Conservation (phyloP, 164 flowering plant species). For the Vitis rotundifolia region DNA sequence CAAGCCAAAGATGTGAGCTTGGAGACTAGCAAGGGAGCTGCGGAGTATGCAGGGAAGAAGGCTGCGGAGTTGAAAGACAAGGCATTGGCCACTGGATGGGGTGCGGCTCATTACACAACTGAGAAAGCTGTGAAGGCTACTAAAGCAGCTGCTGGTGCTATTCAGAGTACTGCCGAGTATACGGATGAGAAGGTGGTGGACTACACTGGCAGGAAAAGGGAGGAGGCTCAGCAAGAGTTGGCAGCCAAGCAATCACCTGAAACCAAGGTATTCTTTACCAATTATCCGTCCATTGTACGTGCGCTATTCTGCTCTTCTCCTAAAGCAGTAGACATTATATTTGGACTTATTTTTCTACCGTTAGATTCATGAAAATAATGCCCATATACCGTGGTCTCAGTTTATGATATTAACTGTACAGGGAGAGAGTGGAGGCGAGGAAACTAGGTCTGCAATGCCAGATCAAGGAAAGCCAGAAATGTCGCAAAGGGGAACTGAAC, state of each 20-base stretch:
- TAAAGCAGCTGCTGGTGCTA: constrained; percentile 32
- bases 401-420: too few relatives aligned
- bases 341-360: too few relatives aligned
- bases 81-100: constrained; percentile 40
- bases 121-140: constrained; percentile 51
- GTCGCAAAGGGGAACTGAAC: too few relatives aligned
- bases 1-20: constrained; percentile 37
- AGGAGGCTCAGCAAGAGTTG: constrained; percentile 39
- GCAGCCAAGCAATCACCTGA: constrained; percentile 27
- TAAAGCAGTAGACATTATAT: too few relatives aligned
- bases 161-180: constrained; percentile 30
- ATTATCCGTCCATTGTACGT: too few relatives aligned
- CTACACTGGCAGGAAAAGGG: constrained; percentile 50
- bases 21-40: constrained; percentile 35
- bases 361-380: too few relatives aligned
- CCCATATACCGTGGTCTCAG: too few relatives aligned
- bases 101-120: constrained; percentile 37
- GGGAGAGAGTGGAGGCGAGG: too few relatives aligned
- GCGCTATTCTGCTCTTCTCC: too few relatives aligned
- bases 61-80: constrained; percentile 42
- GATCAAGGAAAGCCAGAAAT: too few relatives aligned
- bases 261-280: constrained; percentile 21
- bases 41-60: constrained; percentile 34
- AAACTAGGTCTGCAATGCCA: too few relatives aligned
- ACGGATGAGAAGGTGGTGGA: constrained; percentile 43